Base-by-base conservation (phyloP, 768 basidiomycete genomes). In the Nevesoporus exiguus region DNA sequence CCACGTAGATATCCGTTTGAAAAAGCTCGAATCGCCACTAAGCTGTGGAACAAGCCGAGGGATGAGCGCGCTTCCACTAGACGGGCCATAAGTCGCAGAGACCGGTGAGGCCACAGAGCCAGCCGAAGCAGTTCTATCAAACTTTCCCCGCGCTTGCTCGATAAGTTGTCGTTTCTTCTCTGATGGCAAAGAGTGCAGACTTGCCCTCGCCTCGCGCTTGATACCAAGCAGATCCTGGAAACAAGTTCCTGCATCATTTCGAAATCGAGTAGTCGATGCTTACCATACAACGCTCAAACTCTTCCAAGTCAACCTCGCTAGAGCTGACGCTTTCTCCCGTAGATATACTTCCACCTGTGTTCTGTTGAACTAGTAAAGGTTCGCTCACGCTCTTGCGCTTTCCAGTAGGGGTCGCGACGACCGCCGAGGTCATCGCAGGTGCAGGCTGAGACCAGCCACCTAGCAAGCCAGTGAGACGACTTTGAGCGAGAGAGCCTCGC, bases 211-310 rank as follows among this genome's bases (percentile, higher is more conserved):
- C 1, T 81, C 78, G n/a, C 83, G 88, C 66, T 88, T 90, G 54
- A 93, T 61, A 9, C 82, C 88, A 19, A 93, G 67, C 11, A 85
- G 80, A 56, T 89, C 81, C 92, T 93, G 51, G n/a, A 39, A 39
- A 41, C 48, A 13, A 3, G 11, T 50, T 46, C 59, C 62, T 60
- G 30, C 19, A 39, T 51, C 22, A 52, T 17, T 24, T 25, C 37
- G 41, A 21, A 25, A 34, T 41, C 3, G 15, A 27, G 50, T 1
- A 29, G 13, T 17, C 7, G n/a, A 17, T 22, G 6, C 83, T 47
- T 62, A 90, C 89, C 64, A 94, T 77, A 75, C 90, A 82, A 39
- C 76, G 73, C 51, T 90, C 86, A 55, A 91, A 90, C 29, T 78
- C 79, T 14, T 64, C 66, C 19, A 59, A 52, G 54, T 81, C 79